Percentiles rank a stretch among this genome's conserved stretches.
Evolutionary conservation across 2,329 filamentous ascomycete genomes (phyloP).

Genomic region (Ilyonectria mors-panacis): DNA sequence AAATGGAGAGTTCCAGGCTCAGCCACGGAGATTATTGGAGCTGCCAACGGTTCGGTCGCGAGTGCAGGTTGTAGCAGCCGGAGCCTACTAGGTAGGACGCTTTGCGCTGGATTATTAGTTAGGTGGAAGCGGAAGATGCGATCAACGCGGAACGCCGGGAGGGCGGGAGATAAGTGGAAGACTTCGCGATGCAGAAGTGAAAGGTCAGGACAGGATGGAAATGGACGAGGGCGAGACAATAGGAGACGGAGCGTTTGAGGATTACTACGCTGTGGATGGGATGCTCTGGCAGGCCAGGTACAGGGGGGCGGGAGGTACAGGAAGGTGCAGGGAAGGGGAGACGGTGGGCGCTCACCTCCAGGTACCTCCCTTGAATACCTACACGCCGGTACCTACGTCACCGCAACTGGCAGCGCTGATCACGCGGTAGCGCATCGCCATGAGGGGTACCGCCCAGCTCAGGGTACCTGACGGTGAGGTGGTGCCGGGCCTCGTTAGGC

Average conservation of each 20-base stretch:
- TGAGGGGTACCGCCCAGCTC: constrained; percentile 34
- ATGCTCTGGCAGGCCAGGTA: constrained; percentile 45
- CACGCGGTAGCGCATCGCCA: constrained; percentile 14
- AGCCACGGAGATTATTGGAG: constrained; percentile 33
- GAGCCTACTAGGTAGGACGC: constrained; percentile 19
- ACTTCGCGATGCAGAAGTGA: constrained; percentile 30
- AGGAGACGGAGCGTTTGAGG: constrained; percentile 44
- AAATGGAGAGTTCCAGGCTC: constrained; percentile 42
- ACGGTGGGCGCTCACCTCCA: constrained; percentile 34
- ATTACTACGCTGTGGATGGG: constrained; percentile 32
- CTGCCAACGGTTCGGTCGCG: constrained; percentile 14
- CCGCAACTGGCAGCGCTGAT: constrained; percentile 13
- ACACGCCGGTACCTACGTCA: constrained; percentile 22
- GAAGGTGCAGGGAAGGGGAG: constrained; percentile 37
- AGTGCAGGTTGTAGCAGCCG: constrained; percentile 7
- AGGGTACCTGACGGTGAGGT: constrained; percentile 44
- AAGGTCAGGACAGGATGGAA: constrained; percentile 33
- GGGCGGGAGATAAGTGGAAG: constrained; percentile 33
- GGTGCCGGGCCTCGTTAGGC: constrained; percentile 39
- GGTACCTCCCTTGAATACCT: constrained; percentile 32
- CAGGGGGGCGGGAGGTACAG: constrained; percentile 38
- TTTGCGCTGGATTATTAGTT: constrained; percentile 44
- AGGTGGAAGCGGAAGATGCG: constrained; percentile 36
- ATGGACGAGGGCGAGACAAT: constrained; percentile 37
- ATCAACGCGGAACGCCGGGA: constrained; percentile 46